These are phyloP conservation scores for Backusella tuberculispora DNA, from an alignment of 192 early-diverging fungal genomes.

Conservation along the genomic window DNA sequence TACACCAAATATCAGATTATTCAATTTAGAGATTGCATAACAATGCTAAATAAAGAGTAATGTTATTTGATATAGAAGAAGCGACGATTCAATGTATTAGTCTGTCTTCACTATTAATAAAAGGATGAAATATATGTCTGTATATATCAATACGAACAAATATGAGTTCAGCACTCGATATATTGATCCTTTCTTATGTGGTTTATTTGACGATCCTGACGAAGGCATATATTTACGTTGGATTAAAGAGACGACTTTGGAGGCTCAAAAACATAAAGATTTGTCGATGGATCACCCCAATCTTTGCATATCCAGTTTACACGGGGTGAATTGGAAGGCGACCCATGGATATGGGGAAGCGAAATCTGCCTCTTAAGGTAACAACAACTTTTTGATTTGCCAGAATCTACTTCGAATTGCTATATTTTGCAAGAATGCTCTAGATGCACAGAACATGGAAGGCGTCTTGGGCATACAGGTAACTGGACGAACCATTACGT, in stretches of 20 bases:
- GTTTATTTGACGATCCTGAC: not conserved
- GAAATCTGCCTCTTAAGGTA: not conserved
- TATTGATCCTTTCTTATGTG: not conserved
- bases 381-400: not conserved
- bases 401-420: not conserved
- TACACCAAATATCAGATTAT: no score
- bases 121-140: no score
- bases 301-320: conserved; percentile 9
- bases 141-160: no score
- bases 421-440: conserved; percentile 21
- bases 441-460: conserved; percentile 17
- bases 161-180: not conserved
- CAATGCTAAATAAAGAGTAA: no score
- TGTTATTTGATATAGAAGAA: no score
- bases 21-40: no score
- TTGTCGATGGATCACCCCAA: not conserved
- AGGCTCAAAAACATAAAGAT: not conserved
- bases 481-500: conserved; percentile 15
- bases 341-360: conserved; percentile 16
- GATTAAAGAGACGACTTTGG: not conserved
- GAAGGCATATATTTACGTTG: not conserved
- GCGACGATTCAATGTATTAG: no score
- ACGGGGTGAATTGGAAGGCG: conserved; percentile 7
- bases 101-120: no score
- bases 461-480: conserved; percentile 3